phyloP scores from a whole-genome alignment of 441 rosid genomes.

The Bocquillonia castaneifolia region DNA sequence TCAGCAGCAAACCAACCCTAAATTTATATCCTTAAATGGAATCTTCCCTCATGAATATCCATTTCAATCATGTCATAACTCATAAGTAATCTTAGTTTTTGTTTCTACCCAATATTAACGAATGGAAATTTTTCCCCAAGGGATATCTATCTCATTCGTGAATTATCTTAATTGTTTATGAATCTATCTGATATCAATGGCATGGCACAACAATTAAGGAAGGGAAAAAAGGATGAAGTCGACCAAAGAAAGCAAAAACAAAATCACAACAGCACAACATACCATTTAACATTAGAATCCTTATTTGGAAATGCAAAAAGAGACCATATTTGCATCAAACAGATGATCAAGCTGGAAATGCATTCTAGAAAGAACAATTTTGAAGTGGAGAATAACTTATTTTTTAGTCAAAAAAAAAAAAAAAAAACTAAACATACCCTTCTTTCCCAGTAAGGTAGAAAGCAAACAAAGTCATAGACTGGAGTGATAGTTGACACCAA shows the following conservation, averaged over 20 bases:
- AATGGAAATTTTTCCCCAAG: not conserved
- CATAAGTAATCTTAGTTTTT: too few species aligned
- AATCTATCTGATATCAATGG: not conserved
- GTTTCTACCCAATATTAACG: too few species aligned
- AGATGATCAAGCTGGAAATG: too few species aligned
- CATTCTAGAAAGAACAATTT: not conserved
- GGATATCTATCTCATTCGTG: not conserved
- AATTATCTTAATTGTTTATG: not conserved
- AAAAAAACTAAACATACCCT: conserved; percentile 41
- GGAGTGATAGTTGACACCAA: conserved; percentile 70
- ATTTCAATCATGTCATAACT: too few species aligned
- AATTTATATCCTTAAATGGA: not conserved
- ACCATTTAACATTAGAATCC: too few species aligned
- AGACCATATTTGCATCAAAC: too few species aligned
- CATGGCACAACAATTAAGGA: too few species aligned
- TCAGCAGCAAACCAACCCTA: not conserved
- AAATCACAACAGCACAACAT: not conserved
- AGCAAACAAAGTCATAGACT: conserved; percentile 90
- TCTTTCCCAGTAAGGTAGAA: conserved; percentile 89
- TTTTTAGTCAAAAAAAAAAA: not conserved
- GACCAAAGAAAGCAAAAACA: not conserved
- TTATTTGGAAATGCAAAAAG: too few species aligned
- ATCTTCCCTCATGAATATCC: too few species aligned
- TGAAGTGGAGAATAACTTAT: not conserved
- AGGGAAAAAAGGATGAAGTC: not conserved